Evolutionary conservation across 2,329 filamentous ascomycete species (phyloP), one percentile per base, ranked within the genome.

Genomic region (Aureobasidium leucospermi): DNA sequence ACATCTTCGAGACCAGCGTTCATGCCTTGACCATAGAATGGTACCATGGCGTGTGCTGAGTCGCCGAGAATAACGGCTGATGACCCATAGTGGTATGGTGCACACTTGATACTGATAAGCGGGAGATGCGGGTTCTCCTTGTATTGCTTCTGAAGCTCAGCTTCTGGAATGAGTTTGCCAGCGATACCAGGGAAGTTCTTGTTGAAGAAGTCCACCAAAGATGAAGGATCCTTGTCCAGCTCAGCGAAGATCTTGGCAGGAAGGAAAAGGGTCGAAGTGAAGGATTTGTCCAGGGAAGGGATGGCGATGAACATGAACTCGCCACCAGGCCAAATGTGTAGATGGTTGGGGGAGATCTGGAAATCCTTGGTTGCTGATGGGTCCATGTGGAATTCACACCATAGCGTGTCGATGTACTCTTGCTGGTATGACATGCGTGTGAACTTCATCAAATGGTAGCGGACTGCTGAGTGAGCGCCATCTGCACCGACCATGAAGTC

Each of bases 221-320:
- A 74, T 0, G 81, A 75, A 0, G 85, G 81, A 55, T 84, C 75
- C 15, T 76, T 78, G 67, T 92, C 87, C 1, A 99, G 81, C 1
- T 78, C 72, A 3, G 79, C 75, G 70, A 90, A 96, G 59, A 89
- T 80, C 2, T 78, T 73, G 39, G 86, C 83, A 0, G 92, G 89
- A 41, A 95, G 82, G 72, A 99, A 99, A 3, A 99, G 81, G 0
- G 95, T 99, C 73, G 91, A 96, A 0, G 92, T 96, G 71, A 99
- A 99, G 2, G 90, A 89, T 60, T 90, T 91, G 70, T 97, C 91
- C 73, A 90, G 72, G n/a, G 79, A 80, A 0, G 94, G 93, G 45
- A 99, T 92, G 16, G 94, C 95, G 69, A 99, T 99, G 75, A 99
- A 99, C 95, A 99, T 97, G 68, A 94, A 93, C 43, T 92, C 85